Evolutionary conservation across 208 protist genomes (phyloP).

Genomic region (Novymonas esmeraldas): DNA sequence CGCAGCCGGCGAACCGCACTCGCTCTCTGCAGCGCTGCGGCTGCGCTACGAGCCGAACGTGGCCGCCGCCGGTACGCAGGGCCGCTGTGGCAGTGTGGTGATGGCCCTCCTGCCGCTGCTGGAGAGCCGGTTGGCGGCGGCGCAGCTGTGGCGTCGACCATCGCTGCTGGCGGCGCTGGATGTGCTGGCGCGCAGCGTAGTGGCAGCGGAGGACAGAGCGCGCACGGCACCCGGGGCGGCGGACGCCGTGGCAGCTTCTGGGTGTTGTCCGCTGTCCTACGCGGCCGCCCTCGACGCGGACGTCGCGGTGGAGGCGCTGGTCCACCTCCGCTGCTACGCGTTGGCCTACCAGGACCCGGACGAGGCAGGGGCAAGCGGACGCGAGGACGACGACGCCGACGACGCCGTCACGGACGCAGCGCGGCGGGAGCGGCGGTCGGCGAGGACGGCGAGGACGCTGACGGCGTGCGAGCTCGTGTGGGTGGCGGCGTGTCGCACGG

Average conservation of each 20-base stretch:
- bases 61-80: background rate
- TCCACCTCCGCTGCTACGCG: slow-evolving; percentile 35
- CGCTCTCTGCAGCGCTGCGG: background rate
- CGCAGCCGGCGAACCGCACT: background rate
- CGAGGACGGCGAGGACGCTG: background rate
- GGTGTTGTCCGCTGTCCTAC: slow-evolving; percentile 57
- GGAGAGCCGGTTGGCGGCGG: slow-evolving; percentile 16
- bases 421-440: too few relatives aligned
- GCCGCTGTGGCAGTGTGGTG: slow-evolving; percentile 4
- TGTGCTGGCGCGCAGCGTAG: slow-evolving; percentile 34
- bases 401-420: background rate
- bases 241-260: background rate
- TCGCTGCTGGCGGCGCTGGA: slow-evolving; percentile 57
- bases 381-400: background rate
- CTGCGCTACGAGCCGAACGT: background rate
- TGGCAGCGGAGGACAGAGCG: slow-evolving; percentile 19
- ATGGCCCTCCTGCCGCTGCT: slow-evolving; percentile 18
- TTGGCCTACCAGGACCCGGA: slow-evolving; percentile 22
- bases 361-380: background rate
- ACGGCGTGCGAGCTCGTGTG: background rate
- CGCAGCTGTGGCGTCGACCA: slow-evolving; percentile 62
- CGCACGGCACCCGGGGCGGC: slow-evolving; percentile 14
- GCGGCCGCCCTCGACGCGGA: slow-evolving; percentile 52
- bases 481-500: slow-evolving; percentile 31
- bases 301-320: slow-evolving; percentile 41